Evolutionary conservation across 441 rosid species (phyloP).

Genomic region (Viola pubescens): DNA sequence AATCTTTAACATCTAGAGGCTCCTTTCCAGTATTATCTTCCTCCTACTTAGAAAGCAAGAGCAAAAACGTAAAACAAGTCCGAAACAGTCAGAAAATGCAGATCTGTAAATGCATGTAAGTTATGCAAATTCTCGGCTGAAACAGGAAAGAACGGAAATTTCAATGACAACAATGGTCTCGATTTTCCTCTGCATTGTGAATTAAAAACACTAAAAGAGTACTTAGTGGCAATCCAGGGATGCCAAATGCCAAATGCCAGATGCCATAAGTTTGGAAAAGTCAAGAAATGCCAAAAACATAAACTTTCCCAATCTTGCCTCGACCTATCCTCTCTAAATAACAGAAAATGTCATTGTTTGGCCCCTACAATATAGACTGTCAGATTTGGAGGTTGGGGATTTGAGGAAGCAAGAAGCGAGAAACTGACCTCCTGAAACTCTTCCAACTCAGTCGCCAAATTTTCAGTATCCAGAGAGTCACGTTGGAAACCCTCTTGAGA

Average conservation of each 20-base stretch:
- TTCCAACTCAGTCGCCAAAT: constrained; percentile 34
- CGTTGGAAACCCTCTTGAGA: constrained; percentile 32
- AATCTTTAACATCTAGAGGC: constrained; percentile 35
- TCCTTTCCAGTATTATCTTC: constrained; percentile 35
- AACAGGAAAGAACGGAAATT: too few species aligned
- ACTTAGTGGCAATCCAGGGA: neutral
- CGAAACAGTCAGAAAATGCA: neutral
- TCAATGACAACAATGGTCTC: too few species aligned
- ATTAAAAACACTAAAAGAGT: too few species aligned
- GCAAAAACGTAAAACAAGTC: neutral
- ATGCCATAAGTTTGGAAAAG: neutral
- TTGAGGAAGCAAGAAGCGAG: constrained; percentile 1
- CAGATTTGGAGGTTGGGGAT: too few species aligned
- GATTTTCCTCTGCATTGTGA: too few species aligned
- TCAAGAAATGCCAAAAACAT: neutral
- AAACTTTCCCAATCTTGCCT: neutral
- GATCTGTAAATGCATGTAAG: neutral
- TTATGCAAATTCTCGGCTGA: neutral
- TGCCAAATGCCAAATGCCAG: neutral
- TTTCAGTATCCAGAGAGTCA: constrained; percentile 42
- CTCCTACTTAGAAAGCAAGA: constrained; percentile 36
- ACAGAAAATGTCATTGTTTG: neutral
- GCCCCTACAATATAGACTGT: too few species aligned
- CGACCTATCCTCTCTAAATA: too few species aligned
- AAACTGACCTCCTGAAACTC: constrained; percentile 53